A percentile compares a stretch with the other conserved stretches of the same genome.
These are phyloP conservation scores for Hymenoscyphus scutula DNA, from an alignment of 2,329 filamentous ascomycete species.

Conservation along the genomic window DNA sequence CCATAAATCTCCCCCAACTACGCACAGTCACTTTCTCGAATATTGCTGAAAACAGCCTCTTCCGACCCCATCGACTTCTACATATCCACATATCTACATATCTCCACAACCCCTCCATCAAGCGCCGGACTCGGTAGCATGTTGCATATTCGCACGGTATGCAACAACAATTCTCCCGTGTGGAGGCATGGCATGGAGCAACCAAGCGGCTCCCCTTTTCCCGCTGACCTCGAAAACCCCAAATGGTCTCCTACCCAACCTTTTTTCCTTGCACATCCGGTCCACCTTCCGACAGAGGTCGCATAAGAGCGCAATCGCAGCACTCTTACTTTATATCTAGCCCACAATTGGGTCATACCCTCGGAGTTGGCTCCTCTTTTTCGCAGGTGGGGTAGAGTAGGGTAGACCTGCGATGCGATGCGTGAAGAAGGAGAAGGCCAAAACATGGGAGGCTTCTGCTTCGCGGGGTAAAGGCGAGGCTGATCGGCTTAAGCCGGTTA, in stretches of 20 bases:
- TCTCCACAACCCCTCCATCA: background rate
- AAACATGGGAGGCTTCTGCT: background rate
- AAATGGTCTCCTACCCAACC: background rate
- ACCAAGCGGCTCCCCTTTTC: background rate
- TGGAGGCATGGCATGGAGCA: background rate
- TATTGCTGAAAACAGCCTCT: background rate
- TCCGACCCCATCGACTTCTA: background rate
- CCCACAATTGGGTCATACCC: background rate
- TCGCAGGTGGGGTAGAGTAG: background rate
- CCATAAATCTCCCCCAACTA: too few species aligned
- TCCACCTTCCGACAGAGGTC: background rate
- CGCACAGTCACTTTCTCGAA: background rate
- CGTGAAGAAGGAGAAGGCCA: background rate
- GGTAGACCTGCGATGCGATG: too few species aligned
- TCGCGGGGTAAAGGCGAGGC: conserved; percentile 4
- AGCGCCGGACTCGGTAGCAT: background rate
- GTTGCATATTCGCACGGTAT: background rate
- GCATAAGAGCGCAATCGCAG: too few species aligned
- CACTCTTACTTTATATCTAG: background rate
- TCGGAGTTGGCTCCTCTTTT: conserved; percentile 7
- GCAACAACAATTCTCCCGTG: background rate
- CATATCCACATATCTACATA: too few species aligned
- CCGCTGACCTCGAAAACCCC: background rate
- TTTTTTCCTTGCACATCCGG: background rate
- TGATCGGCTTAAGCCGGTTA: background rate